Evolutionary conservation across 495 filamentous ascomycete species (phyloP), one percentile per base, ranked within the genome.

Genomic region (Xeromyces bisporus): DNA sequence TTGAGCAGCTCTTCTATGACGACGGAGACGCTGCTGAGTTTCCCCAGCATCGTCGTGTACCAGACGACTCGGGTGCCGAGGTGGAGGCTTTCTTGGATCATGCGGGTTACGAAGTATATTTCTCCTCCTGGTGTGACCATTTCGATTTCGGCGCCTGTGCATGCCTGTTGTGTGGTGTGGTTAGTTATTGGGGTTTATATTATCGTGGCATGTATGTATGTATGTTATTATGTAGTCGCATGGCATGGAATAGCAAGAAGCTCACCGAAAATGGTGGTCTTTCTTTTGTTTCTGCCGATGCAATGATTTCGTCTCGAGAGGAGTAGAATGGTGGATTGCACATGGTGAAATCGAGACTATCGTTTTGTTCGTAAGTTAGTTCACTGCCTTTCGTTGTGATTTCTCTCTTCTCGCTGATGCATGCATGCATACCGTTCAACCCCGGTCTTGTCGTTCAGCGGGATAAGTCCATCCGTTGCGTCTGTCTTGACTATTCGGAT

Each of bases 271-370:
- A 68, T 0, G 89, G 81, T 1, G 72, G 71, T 2, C 66, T 60
- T 6, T 59, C 42, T 46, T 94, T 96, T 17, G 62, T 51, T 14
- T 56, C 41, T 0, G 81, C 77, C 0, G 75, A 73, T 7, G 58
- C 54, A 1, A 67, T 36, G 53, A 93, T 71, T 21, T 91, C 80
- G 8, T 64, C 51, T 11, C 64, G 58, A 2, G 81, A 86, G 13
- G 64, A 42, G 57, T 93, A 94, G 56, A 97, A 97, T 0, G 89
- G 89, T 1, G 89, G 89, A 41, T 97, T 97, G 53, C 75, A 85
- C 73, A 94, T 92, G 28, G 71, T 75, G 45, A 96, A 94, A 48
- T 93, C 80, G 21, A 92, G 62, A 3, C 69, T 76, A 31, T 2
- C 30, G 15, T 10, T n/a, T 1, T 20, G 11, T 29, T 27, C 14